Conservation (phyloP, 73 alveolate genomes). For the Durusdinium trenchii region DNA sequence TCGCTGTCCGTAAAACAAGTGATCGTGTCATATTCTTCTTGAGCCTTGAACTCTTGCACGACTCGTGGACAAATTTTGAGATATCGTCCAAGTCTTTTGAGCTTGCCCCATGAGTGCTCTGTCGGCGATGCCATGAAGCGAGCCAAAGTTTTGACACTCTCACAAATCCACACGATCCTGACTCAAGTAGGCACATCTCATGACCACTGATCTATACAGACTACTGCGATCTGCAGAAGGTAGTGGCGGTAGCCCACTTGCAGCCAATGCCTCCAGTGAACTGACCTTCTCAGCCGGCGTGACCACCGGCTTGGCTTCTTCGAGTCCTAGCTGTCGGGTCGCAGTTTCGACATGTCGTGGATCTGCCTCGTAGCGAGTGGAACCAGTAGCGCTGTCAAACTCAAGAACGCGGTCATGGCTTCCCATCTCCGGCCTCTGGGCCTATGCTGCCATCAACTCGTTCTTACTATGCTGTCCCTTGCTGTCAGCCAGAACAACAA, state of each 20-base stretch:
- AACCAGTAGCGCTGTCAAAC: background rate
- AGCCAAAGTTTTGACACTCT: background rate
- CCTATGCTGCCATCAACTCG: slow-evolving; percentile 33
- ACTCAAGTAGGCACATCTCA: background rate
- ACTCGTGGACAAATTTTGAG: background rate
- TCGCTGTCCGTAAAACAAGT: background rate
- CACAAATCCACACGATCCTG: slow-evolving; percentile 33
- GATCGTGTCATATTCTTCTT: background rate
- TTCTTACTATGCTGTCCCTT: background rate
- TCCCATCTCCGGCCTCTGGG: background rate
- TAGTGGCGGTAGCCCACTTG: slow-evolving; percentile 1
- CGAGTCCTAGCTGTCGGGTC: background rate
- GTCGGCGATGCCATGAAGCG: background rate
- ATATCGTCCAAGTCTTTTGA: slow-evolving; percentile 28
- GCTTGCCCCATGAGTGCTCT: background rate
- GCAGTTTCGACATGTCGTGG: background rate
- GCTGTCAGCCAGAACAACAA: background rate
- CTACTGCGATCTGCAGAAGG: background rate
- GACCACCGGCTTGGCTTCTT: background rate
- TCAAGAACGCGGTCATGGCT: background rate
- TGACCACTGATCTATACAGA: background rate
- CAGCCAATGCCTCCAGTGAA: background rate
- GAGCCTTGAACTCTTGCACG: background rate
- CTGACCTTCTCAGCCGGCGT: slow-evolving; percentile 39
- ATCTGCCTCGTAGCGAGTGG: slow-evolving; percentile 50